Evolutionary conservation across 306 rosid genomes (phyloP).

Genomic region (Cucurbita pepo): DNA sequence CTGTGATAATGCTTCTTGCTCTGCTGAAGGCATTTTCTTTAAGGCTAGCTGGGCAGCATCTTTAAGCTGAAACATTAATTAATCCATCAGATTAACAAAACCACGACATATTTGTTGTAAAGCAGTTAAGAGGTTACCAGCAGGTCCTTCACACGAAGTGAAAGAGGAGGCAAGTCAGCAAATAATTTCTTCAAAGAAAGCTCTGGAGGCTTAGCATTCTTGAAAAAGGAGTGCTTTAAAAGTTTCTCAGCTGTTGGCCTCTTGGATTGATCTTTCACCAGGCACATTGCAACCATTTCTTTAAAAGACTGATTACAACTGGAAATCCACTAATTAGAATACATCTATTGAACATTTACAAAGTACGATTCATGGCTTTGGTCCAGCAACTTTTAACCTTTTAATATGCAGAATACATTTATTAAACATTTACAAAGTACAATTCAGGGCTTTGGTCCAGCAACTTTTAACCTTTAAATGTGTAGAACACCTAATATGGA

Average conservation of each 20-base stretch:
- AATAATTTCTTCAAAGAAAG: conserved; percentile 79
- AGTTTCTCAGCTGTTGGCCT: conserved; percentile 90
- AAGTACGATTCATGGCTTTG: conserved; percentile 6
- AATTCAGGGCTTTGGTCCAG: background rate
- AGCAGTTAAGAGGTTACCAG: conserved; percentile 44
- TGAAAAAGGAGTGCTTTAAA: conserved; percentile 82
- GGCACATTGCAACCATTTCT: conserved; percentile 99
- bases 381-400: conserved; percentile 3
- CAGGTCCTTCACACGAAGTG: conserved; percentile 87
- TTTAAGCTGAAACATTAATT: conserved; percentile 47
- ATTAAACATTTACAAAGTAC: conserved; percentile 8
- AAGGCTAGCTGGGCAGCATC: conserved; percentile 93
- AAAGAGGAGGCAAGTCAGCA: conserved; percentile 80
- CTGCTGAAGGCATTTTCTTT: conserved; percentile 96
- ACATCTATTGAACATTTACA: conserved; percentile 15
- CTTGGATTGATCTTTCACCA: conserved; percentile 97
- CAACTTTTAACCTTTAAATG: background rate
- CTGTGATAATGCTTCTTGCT: conserved; percentile 95
- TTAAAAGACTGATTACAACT: conserved; percentile 99
- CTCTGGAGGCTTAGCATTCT: conserved; percentile 81
- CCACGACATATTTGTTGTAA: conserved; percentile 4
- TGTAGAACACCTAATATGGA: background rate
- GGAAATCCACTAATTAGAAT: conserved; percentile 91
- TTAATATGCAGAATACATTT: background rate
- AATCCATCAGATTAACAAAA: conserved; percentile 4